Percentiles rank a stretch among this genome's conserved stretches.
phyloP scores from a whole-genome alignment of 2,329 filamentous ascomycete genomes.

The Pseudocercospora vitis region DNA sequence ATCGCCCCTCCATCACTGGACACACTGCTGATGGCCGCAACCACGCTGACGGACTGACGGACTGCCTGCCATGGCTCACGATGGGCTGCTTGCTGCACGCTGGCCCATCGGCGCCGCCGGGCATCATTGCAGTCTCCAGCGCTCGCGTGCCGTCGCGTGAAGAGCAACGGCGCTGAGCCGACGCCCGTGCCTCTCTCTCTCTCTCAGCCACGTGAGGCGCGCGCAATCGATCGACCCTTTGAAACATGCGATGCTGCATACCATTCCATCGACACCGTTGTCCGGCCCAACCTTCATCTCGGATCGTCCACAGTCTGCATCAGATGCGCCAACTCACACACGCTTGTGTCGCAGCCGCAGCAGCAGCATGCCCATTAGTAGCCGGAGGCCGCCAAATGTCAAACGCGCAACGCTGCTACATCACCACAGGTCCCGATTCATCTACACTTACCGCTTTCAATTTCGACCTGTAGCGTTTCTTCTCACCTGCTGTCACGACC shows the following conservation, averaged over 20 bases:
- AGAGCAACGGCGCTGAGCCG: not conserved
- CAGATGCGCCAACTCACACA: constrained; percentile 2
- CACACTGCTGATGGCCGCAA: no score
- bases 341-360: constrained; percentile 5
- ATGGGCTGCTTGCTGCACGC: no score
- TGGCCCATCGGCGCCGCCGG: no score
- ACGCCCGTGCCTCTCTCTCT: not conserved
- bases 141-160: no score
- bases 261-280: constrained; percentile 2
- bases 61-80: no score
- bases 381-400: not conserved
- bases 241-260: constrained; percentile 2
- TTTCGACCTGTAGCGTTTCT: constrained; percentile 8
- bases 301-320: constrained; percentile 1
- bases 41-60: no score
- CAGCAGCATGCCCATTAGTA: constrained; percentile 7
- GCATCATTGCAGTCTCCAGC: no score
- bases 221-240: not conserved
- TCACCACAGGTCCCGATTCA: not conserved
- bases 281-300: constrained; percentile 3
- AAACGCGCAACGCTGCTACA: not conserved
- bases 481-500: no score
- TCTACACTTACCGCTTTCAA: constrained; percentile 8
- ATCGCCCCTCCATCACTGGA: constrained; percentile 8
- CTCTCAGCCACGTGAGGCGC: constrained; percentile 4